Percentiles rank a stretch among this genome's conserved stretches.
These are phyloP conservation scores for Cicer chorassanicum DNA, from an alignment of 306 rosid species.

Conservation along the genomic window DNA sequence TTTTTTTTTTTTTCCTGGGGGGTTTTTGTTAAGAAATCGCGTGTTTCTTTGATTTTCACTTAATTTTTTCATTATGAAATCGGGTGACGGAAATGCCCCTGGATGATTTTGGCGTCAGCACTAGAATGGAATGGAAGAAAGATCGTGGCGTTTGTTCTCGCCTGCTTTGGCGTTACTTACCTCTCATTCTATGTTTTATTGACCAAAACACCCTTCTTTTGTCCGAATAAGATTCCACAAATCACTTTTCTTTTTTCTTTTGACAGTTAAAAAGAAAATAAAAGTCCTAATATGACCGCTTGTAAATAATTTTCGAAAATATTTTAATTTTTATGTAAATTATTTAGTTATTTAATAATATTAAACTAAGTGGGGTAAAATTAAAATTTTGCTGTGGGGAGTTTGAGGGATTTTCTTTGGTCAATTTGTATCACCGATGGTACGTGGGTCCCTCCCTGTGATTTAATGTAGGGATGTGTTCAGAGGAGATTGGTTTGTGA, in stretches of 20 bases:
- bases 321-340: background rate
- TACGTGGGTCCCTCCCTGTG: slow-evolving; percentile 46
- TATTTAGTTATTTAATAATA: no score
- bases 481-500: background rate
- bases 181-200: slow-evolving; percentile 40
- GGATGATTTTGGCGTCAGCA: slow-evolving; percentile 36
- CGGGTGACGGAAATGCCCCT: slow-evolving; percentile 51
- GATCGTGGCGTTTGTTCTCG: slow-evolving; percentile 51
- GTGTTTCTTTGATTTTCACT: background rate
- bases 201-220: slow-evolving; percentile 52
- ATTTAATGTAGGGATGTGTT: slow-evolving; percentile 41
- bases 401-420: slow-evolving; percentile 45
- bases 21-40: background rate
- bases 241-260: slow-evolving; percentile 16
- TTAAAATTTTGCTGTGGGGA: background rate
- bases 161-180: slow-evolving; percentile 47
- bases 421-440: background rate
- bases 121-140: background rate
- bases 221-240: slow-evolving; percentile 34
- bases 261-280: slow-evolving; percentile 16
- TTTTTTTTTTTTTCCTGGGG: background rate
- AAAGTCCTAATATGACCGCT: background rate
- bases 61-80: background rate
- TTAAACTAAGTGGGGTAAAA: background rate
- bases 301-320: background rate